phyloP scores from a whole-genome alignment of 1,284 basidiomycete species.

The Heterobasidion parviporum region DNA sequence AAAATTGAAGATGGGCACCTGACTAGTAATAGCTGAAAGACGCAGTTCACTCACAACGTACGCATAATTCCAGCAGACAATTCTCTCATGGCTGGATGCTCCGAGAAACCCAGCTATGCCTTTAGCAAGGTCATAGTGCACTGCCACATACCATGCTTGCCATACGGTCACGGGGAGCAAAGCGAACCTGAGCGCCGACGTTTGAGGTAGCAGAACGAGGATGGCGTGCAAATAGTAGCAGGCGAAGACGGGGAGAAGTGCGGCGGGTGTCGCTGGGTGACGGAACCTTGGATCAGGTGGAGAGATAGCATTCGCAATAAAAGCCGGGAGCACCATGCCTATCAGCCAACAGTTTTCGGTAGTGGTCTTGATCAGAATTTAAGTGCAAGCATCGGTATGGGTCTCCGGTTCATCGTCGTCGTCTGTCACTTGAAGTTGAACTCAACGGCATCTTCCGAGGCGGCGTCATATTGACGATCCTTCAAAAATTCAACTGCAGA shows the following conservation, averaged over 20 bases:
- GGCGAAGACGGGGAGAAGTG: slow-evolving; percentile 29
- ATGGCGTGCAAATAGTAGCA: slow-evolving; percentile 38
- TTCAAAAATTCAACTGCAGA: no score
- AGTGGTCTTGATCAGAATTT: no score
- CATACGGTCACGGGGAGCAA: slow-evolving; percentile 35
- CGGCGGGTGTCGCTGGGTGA: slow-evolving; percentile 6
- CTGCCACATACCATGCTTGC: slow-evolving; percentile 29
- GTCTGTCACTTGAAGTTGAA: no score
- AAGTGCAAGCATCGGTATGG: no score
- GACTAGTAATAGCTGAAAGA: neutral
- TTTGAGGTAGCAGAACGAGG: slow-evolving; percentile 36
- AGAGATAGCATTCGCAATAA: neutral
- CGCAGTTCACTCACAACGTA: slow-evolving; percentile 22
- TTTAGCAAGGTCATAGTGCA: slow-evolving; percentile 29
- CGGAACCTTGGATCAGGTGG: slow-evolving; percentile 4
- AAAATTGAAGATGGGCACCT: neutral
- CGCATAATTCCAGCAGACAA: slow-evolving; percentile 27
- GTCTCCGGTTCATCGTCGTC: no score
- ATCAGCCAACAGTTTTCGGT: no score
- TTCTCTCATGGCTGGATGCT: slow-evolving; percentile 17
- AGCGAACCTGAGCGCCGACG: slow-evolving; percentile 31
- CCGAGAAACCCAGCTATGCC: slow-evolving; percentile 9
- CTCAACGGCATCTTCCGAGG: no score
- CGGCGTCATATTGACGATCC: no score
- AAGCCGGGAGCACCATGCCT: no score